phyloP scores from a whole-genome alignment of 768 basidiomycete species.

The Suillus sp. region DNA sequence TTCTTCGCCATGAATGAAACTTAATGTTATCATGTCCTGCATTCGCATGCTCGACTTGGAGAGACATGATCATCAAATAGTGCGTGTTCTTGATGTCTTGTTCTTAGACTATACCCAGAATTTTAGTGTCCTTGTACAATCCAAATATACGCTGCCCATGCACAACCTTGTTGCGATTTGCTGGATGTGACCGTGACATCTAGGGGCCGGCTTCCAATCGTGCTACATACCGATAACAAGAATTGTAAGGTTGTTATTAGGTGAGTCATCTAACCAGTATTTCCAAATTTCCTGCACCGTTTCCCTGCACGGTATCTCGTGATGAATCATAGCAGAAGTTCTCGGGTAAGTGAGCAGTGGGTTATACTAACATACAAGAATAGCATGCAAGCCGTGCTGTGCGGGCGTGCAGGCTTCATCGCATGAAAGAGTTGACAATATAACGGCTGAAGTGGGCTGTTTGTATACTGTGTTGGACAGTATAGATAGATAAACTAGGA shows the following conservation, averaged over 20 bases:
- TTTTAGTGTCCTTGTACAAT: neutral
- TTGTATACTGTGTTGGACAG: neutral
- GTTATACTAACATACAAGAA: neutral
- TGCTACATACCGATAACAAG: neutral
- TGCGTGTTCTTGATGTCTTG: slow-evolving; percentile 40
- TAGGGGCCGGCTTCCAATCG: neutral
- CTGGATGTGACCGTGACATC: neutral
- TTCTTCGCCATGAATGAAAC: neutral
- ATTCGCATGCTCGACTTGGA: slow-evolving; percentile 28
- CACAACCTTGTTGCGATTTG: neutral
- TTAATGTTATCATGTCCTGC: neutral
- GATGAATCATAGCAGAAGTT: neutral
- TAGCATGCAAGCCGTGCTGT: neutral
- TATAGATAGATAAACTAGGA: neutral
- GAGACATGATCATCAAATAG: neutral
- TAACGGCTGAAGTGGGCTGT: neutral
- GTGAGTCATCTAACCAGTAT: neutral
- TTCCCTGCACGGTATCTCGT: neutral
- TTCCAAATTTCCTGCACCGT: neutral
- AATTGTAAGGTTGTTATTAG: neutral
- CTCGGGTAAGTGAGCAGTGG: neutral
- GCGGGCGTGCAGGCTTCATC: neutral
- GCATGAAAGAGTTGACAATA: neutral
- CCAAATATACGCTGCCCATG: neutral
- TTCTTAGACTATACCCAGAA: neutral